A percentile compares a stretch with the other conserved stretches of the same genome.
phyloP scores from a whole-genome alignment of 495 filamentous ascomycete genomes.

The Xylaria intraflava region DNA sequence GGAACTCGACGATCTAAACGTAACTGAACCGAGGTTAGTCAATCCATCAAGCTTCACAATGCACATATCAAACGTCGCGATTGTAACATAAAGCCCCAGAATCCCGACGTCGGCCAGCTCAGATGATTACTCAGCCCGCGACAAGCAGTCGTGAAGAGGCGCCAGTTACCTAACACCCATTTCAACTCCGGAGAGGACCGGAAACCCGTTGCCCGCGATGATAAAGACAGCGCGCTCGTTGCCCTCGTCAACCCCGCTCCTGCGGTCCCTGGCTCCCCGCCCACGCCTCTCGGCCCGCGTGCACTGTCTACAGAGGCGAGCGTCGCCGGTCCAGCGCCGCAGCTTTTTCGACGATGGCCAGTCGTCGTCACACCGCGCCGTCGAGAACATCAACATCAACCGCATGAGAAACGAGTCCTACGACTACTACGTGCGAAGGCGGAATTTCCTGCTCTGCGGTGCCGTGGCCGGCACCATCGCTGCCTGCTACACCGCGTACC shows the following conservation, averaged over 20 bases:
- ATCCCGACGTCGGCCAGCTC: not conserved
- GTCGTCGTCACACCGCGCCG: conserved; percentile 18
- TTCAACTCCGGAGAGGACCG: not conserved
- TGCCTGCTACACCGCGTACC: conserved; percentile 40
- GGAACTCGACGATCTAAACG: too few relatives aligned
- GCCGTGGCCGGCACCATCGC: conserved; percentile 41
- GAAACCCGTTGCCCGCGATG: conserved; percentile 14
- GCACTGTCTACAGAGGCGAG: conserved; percentile 1
- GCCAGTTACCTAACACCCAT: not conserved
- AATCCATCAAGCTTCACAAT: too few relatives aligned
- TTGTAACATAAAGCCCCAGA: too few relatives aligned
- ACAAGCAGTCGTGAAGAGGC: not conserved
- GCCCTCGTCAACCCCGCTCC: conserved; percentile 5
- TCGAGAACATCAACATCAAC: conserved; percentile 42
- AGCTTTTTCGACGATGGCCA: conserved; percentile 28
- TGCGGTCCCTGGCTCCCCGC: conserved; percentile 5
- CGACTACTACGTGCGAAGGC: conserved; percentile 41
- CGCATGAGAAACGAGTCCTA: conserved; percentile 33
- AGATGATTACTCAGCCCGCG: not conserved
- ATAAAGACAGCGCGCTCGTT: conserved; percentile 17
- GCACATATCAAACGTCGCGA: too few relatives aligned
- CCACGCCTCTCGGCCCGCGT: conserved; percentile 2
- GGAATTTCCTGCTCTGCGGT: conserved; percentile 42
- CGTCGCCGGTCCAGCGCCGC: conserved; percentile 23
- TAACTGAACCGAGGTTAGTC: too few relatives aligned